Conservation (phyloP, 257 asterid genomes). For the Cordia subcordata region DNA sequence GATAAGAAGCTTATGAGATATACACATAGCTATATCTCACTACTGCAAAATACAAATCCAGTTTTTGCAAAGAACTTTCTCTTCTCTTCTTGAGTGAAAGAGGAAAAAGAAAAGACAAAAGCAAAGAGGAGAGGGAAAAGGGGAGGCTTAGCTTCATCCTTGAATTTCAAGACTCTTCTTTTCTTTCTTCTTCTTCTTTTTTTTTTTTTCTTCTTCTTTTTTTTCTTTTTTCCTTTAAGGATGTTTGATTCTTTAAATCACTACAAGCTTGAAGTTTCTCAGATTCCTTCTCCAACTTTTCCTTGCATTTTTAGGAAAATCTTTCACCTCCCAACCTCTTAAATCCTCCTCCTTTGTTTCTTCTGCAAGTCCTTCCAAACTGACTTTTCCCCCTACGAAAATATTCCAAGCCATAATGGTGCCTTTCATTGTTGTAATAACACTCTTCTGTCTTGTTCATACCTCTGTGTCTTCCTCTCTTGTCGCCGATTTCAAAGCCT, state of each 20-base stretch:
- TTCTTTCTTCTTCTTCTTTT: no score
- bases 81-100: slow-evolving; percentile 37
- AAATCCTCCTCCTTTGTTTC: slow-evolving; percentile 34
- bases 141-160: slow-evolving; percentile 63
- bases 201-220: no score
- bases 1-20: neutral
- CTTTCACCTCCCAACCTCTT: slow-evolving; percentile 26
- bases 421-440: slow-evolving; percentile 29
- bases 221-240: slow-evolving; percentile 26
- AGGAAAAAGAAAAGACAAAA: slow-evolving; percentile 24
- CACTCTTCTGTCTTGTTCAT: slow-evolving; percentile 21
- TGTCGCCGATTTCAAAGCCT: slow-evolving; percentile 54
- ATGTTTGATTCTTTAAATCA: slow-evolving; percentile 61
- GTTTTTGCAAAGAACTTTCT: slow-evolving; percentile 22
- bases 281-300: slow-evolving; percentile 53
- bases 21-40: slow-evolving; percentile 8
- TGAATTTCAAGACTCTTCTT: slow-evolving; percentile 59
- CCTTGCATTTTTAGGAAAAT: slow-evolving; percentile 35
- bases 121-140: slow-evolving; percentile 37
- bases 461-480: slow-evolving; percentile 44
- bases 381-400: slow-evolving; percentile 34
- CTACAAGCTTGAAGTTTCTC: slow-evolving; percentile 37
- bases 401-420: slow-evolving; percentile 36
- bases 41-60: neutral
- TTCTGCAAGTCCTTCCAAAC: slow-evolving; percentile 45